Conservation (phyloP, 192 early-diverging fungal species). For the Kickxella alabastrina region DNA sequence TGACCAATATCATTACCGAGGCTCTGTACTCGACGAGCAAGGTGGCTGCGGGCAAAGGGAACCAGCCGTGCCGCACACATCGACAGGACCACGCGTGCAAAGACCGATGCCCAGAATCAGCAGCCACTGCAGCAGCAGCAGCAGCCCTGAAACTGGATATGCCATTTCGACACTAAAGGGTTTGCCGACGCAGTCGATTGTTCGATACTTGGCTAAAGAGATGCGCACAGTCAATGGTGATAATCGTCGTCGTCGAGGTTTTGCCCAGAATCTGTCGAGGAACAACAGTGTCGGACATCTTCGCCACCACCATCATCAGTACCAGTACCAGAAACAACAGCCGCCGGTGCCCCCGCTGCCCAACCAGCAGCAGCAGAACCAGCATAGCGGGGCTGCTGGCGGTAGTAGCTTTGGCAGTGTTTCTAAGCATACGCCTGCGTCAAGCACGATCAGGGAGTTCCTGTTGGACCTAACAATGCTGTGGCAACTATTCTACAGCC, state of each 20-base stretch:
- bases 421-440: conserved; percentile 15
- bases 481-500: conserved; percentile 17
- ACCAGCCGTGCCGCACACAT: conserved; percentile 13
- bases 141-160: conserved; percentile 16
- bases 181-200: conserved; percentile 47
- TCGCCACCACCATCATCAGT: conserved; percentile 22
- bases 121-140: conserved; percentile 1
- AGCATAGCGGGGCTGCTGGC: neutral
- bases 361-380: conserved; percentile 12
- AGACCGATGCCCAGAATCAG: conserved; percentile 9
- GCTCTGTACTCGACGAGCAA: conserved; percentile 44
- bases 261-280: conserved; percentile 39
- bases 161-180: conserved; percentile 50
- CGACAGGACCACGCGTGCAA: conserved; percentile 9
- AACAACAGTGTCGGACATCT: conserved; percentile 44
- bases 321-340: conserved; percentile 23
- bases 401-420: neutral
- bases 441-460: neutral
- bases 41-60: conserved; percentile 22
- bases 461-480: neutral
- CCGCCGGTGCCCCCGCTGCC: conserved; percentile 46
- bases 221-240: conserved; percentile 33
- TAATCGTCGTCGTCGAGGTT: conserved; percentile 31
- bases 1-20: conserved; percentile 43
- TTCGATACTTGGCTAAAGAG: conserved; percentile 43